phyloP scores from a whole-genome alignment of 2,329 filamentous ascomycete species.

The Claviceps pazoutovae region DNA sequence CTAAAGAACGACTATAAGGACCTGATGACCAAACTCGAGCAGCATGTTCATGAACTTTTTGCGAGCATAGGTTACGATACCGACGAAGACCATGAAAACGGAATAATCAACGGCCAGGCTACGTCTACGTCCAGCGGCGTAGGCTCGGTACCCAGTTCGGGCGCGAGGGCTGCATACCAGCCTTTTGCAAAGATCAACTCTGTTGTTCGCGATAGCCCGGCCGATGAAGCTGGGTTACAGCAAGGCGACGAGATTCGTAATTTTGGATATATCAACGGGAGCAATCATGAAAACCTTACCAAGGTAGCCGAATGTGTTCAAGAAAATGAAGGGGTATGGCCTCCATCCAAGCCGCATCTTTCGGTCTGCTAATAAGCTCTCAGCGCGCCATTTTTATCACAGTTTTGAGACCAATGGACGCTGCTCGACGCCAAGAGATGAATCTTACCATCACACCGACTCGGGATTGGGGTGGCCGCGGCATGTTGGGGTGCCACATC shows the following conservation, averaged over 20 bases:
- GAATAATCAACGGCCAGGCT: conserved; percentile 2
- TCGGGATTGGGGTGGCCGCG: conserved; percentile 79
- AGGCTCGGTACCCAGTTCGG: conserved; percentile 20
- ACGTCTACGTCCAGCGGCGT: conserved; percentile 11
- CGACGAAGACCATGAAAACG: conserved; percentile 30
- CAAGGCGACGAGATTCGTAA: conserved; percentile 67
- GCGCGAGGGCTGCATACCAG: conserved; percentile 14
- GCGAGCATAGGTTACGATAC: conserved; percentile 38
- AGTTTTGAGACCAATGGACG: conserved; percentile 35
- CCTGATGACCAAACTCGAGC: conserved; percentile 72
- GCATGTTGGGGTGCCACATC: conserved; percentile 81
- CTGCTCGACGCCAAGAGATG: conserved; percentile 38
- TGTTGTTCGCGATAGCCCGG: conserved; percentile 65
- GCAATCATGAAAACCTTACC: conserved; percentile 73
- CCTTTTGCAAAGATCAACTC: conserved; percentile 80
- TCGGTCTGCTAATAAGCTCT: conserved; percentile 12
- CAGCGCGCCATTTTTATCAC: conserved; percentile 61
- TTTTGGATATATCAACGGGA: conserved; percentile 72
- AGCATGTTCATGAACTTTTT: conserved; percentile 78
- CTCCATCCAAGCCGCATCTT: not conserved
- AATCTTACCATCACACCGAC: conserved; percentile 61
- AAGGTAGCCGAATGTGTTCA: conserved; percentile 85
- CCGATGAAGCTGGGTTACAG: conserved; percentile 66
- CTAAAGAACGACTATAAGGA: conserved; percentile 89
- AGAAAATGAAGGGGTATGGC: conserved; percentile 73